These are phyloP conservation scores for Lobulomyces angularis DNA, from an alignment of 192 early-diverging fungal species.

Conservation along the genomic window DNA sequence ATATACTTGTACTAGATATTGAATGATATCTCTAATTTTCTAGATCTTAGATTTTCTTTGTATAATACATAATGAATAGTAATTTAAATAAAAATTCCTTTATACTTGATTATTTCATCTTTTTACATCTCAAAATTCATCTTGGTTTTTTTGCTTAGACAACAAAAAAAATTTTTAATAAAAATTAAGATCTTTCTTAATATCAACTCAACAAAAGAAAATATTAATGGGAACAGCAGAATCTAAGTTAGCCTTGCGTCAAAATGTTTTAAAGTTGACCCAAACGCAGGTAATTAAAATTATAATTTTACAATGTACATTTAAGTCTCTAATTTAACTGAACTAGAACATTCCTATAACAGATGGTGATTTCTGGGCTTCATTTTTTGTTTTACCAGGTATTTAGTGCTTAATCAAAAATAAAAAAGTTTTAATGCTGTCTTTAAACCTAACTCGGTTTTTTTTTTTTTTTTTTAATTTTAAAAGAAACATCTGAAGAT, in stretches of 20 bases:
- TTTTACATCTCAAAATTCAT: no score
- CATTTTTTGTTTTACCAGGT: neutral
- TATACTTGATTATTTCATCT: no score
- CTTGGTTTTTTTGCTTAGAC: no score
- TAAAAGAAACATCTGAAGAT: slow-evolving; percentile 67
- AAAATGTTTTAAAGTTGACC: slow-evolving; percentile 72
- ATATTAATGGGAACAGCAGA: slow-evolving; percentile 70
- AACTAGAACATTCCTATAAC: slow-evolving; percentile 4
- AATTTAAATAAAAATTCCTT: no score
- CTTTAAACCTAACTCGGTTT: slow-evolving; percentile 5
- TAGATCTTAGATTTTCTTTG: no score
- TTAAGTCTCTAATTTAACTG: slow-evolving; percentile 5
- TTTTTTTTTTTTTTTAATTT: slow-evolving; percentile 50
- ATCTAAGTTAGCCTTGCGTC: slow-evolving; percentile 76
- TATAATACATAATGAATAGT: no score
- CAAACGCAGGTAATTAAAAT: slow-evolving; percentile 56
- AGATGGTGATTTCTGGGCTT: neutral
- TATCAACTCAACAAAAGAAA: no score
- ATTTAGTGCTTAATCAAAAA: slow-evolving; percentile 25
- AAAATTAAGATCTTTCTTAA: no score
- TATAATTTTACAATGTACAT: neutral
- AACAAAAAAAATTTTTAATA: no score
- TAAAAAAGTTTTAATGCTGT: neutral
- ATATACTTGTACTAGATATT: slow-evolving; percentile 45
- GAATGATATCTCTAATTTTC: no score